Evolutionary conservation across 192 early-diverging fungal genomes (phyloP).

Genomic region (Gaertneriomyces sp.): DNA sequence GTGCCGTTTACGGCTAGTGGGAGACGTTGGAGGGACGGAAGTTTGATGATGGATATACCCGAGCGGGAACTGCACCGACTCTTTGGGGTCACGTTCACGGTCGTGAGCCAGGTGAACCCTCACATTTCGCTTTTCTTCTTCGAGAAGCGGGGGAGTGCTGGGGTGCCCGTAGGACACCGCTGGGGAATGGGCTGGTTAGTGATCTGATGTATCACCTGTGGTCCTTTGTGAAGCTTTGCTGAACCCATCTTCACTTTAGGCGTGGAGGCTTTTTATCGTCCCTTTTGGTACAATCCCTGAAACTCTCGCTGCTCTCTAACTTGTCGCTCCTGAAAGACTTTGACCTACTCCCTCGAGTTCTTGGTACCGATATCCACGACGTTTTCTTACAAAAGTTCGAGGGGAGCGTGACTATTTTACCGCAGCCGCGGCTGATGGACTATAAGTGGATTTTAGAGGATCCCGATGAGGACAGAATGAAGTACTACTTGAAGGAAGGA

Average conservation of each 20-base stretch:
- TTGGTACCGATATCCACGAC: conserved; percentile 75
- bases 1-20: conserved; percentile 71
- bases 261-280: conserved; percentile 85
- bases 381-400: conserved; percentile 89
- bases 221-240: not conserved
- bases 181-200: conserved; percentile 64
- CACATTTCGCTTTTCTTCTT: conserved; percentile 87
- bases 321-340: conserved; percentile 75
- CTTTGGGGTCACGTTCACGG: conserved; percentile 82
- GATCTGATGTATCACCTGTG: not conserved
- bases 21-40: conserved; percentile 81
- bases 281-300: conserved; percentile 72
- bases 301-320: conserved; percentile 85
- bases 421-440: conserved; percentile 60
- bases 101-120: conserved; percentile 85
- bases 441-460: conserved; percentile 63
- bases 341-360: conserved; percentile 69
- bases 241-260: conserved; percentile 22
- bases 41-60: conserved; percentile 68
- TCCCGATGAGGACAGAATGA: conserved; percentile 54
- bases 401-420: conserved; percentile 79
- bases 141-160: conserved; percentile 69
- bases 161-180: conserved; percentile 70
- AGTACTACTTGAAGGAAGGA: conserved; percentile 57
- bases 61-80: conserved; percentile 66